Conservation (phyloP, 2,329 filamentous ascomycete species). For the Ophiocordyceps australis region DNA sequence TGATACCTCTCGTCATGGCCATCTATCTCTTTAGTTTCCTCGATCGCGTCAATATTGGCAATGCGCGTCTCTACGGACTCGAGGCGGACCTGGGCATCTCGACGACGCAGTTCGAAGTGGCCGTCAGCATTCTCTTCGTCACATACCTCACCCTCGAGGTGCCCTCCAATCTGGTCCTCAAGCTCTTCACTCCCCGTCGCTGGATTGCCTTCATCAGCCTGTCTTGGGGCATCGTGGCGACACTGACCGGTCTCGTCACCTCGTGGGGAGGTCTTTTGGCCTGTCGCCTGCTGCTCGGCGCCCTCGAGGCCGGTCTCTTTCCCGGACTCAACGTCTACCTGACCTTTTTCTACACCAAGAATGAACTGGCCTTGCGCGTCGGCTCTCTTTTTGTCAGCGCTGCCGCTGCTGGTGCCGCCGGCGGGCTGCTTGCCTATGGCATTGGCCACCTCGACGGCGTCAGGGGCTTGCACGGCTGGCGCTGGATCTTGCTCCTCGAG, state of each 20-base stretch:
- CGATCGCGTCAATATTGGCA: constrained; percentile 58
- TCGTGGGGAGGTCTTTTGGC: constrained; percentile 49
- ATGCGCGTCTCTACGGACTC: constrained; percentile 47
- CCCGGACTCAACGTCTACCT: constrained; percentile 52
- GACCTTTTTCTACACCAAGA: constrained; percentile 60
- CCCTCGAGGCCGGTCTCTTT: constrained; percentile 52
- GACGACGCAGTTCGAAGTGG: constrained; percentile 49
- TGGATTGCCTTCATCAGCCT: constrained; percentile 48
- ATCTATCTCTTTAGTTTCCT: constrained; percentile 62
- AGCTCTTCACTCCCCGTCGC: constrained; percentile 40
- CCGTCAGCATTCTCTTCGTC: constrained; percentile 49
- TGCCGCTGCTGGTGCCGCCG: constrained; percentile 52
- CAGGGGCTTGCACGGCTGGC: constrained; percentile 46
- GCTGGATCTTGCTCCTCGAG: constrained; percentile 48
- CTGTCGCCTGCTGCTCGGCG: constrained; percentile 49
- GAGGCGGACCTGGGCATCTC: constrained; percentile 42
- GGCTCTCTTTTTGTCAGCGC: constrained; percentile 56
- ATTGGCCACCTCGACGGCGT: constrained; percentile 58
- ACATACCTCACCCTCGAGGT: constrained; percentile 45
- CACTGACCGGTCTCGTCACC: constrained; percentile 48
- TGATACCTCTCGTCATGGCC: constrained; percentile 49
- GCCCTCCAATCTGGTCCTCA: constrained; percentile 45
- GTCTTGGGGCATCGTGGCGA: constrained; percentile 51
- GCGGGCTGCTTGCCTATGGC: constrained; percentile 55
- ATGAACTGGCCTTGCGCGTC: constrained; percentile 53